A percentile compares a stretch with the other conserved stretches of the same genome.
phyloP scores from a whole-genome alignment of 352 stramenopile species.

The Globisporangium heterothallicum region DNA sequence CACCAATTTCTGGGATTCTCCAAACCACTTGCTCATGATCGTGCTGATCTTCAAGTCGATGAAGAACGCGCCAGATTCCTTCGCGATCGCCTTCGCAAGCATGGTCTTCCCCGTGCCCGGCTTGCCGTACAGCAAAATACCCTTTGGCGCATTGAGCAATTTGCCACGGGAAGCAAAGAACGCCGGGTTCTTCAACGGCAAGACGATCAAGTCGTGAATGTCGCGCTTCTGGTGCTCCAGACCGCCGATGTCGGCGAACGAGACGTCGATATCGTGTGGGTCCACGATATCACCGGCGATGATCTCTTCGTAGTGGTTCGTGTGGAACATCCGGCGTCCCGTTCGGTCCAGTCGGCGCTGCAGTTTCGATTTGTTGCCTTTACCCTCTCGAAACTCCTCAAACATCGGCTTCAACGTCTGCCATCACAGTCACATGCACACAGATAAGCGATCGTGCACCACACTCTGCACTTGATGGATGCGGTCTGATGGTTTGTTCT shows the following conservation, averaged over 20 bases:
- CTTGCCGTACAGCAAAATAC: conserved; percentile 80
- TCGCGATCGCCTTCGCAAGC: conserved; percentile 93
- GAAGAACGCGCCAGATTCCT: conserved; percentile 89
- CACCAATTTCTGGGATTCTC: conserved; percentile 92
- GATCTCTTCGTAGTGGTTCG: conserved; percentile 85
- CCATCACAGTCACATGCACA: not conserved
- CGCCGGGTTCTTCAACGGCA: conserved; percentile 89
- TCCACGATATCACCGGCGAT: conserved; percentile 94
- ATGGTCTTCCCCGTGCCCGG: conserved; percentile 90
- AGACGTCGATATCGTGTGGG: conserved; percentile 86
- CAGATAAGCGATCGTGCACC: not conserved
- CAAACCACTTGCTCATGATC: conserved; percentile 91
- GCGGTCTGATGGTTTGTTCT: not conserved
- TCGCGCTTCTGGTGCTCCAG: conserved; percentile 95
- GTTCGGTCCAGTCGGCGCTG: conserved; percentile 65
- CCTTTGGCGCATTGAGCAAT: conserved; percentile 83
- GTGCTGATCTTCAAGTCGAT: conserved; percentile 88
- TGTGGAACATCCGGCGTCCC: conserved; percentile 61
- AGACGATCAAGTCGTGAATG: conserved; percentile 94
- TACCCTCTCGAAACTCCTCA: conserved; percentile 65
- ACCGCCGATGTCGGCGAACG: conserved; percentile 95
- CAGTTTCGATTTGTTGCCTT: conserved; percentile 62
- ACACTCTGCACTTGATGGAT: not conserved
- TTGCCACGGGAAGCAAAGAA: conserved; percentile 88
- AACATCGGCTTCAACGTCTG: conserved; percentile 80